Evolutionary conservation across 257 asterid genomes (phyloP).

Genomic region (Verbena officinalis): DNA sequence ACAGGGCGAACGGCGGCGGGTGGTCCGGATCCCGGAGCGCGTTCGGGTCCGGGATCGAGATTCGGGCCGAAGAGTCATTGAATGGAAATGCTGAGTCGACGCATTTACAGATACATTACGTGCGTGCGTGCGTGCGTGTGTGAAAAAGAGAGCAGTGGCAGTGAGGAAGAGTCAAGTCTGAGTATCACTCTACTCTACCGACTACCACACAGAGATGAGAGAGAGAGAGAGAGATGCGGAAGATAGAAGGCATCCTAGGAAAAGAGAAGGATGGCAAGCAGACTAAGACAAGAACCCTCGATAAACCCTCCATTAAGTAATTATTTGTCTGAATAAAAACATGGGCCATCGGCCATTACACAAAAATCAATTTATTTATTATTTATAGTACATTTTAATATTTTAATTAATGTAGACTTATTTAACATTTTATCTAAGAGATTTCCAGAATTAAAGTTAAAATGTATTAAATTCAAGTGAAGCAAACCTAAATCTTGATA

Average conservation of each 20-base stretch:
- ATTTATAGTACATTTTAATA: no score
- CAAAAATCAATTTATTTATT: not conserved
- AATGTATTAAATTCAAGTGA: no score
- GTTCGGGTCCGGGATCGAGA: slow-evolving; percentile 52
- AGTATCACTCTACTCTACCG: not conserved
- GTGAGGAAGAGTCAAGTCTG: slow-evolving; percentile 17
- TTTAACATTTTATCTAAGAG: no score
- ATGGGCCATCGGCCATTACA: not conserved
- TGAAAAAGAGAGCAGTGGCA: slow-evolving; percentile 12
- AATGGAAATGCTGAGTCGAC: slow-evolving; percentile 20
- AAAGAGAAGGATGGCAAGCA: slow-evolving; percentile 30
- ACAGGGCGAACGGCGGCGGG: slow-evolving; percentile 73
- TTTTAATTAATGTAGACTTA: no score
- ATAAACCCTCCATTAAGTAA: slow-evolving; percentile 49
- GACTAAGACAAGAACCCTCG: slow-evolving; percentile 49
- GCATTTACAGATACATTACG: slow-evolving; percentile 25
- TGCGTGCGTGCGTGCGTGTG: slow-evolving; percentile 9
- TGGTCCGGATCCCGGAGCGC: slow-evolving; percentile 48
- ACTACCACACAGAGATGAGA: slow-evolving; percentile 28
- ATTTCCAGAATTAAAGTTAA: no score
- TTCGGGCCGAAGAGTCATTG: slow-evolving; percentile 58
- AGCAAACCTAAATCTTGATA: no score
- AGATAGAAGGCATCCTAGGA: slow-evolving; percentile 43
- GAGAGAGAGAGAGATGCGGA: not conserved
- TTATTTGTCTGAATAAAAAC: slow-evolving; percentile 9